Evolutionary conservation across 2,329 filamentous ascomycete genomes (phyloP).

Genomic region (Alternaria alternata): DNA sequence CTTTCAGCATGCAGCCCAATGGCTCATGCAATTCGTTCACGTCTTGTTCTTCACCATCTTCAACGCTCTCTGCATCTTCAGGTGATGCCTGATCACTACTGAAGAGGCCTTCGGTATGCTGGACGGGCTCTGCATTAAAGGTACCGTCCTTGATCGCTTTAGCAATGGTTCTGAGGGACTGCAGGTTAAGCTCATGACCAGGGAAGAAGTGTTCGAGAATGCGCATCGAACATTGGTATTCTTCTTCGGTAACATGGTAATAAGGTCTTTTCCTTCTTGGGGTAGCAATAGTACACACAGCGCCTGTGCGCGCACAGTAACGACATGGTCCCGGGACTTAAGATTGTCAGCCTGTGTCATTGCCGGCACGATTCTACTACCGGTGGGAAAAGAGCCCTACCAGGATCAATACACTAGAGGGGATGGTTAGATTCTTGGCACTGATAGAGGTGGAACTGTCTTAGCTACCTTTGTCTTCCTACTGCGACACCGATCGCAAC

Average conservation of each 20-base stretch:
- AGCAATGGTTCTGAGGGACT: slow-evolving; percentile 43
- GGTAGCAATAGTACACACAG: slow-evolving; percentile 46
- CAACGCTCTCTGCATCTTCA: slow-evolving; percentile 32
- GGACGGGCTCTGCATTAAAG: slow-evolving; percentile 30
- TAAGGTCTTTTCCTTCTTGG: slow-evolving; percentile 49
- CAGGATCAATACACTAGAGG: slow-evolving; percentile 49
- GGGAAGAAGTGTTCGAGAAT: slow-evolving; percentile 50
- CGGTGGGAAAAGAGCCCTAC: slow-evolving; percentile 31
- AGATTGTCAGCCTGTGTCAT: slow-evolving; percentile 27
- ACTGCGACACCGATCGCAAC: slow-evolving; percentile 50
- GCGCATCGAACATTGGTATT: slow-evolving; percentile 49
- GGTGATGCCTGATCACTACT: slow-evolving; percentile 31
- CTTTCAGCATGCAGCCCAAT: slow-evolving; percentile 50
- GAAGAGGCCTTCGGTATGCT: slow-evolving; percentile 35
- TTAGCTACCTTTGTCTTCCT: slow-evolving; percentile 48
- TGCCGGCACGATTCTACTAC: slow-evolving; percentile 4
- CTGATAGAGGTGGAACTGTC: not conserved
- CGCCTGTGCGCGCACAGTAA: slow-evolving; percentile 49
- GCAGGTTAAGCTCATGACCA: slow-evolving; percentile 46
- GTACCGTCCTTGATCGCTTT: slow-evolving; percentile 45
- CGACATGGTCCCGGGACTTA: slow-evolving; percentile 50
- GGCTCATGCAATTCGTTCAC: slow-evolving; percentile 49
- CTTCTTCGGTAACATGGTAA: slow-evolving; percentile 52
- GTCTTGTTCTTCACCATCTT: slow-evolving; percentile 41
- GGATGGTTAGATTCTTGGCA: slow-evolving; percentile 39